phyloP scores from a whole-genome alignment of 83 land plant species.

The Diphasiastrum complanatum region DNA sequence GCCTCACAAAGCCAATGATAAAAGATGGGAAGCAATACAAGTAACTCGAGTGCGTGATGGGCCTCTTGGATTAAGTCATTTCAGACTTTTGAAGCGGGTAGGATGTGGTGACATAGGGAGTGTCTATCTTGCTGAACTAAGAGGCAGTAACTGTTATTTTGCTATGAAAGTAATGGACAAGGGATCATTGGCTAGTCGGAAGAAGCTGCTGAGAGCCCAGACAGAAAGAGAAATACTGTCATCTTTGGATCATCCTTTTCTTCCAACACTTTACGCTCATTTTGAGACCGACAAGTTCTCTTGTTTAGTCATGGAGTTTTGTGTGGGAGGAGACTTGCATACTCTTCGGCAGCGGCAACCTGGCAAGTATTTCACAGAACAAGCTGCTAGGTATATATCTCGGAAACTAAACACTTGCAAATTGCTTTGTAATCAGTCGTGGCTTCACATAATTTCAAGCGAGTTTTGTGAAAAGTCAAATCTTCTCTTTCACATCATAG shows the following conservation, averaged over 20 bases:
- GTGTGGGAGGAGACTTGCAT: constrained; percentile 75
- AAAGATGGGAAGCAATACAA: constrained; percentile 84
- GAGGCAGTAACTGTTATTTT: constrained; percentile 65
- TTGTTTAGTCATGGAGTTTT: constrained; percentile 79
- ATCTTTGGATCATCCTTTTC: constrained; percentile 81
- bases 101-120: constrained; percentile 91
- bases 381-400: constrained; percentile 55
- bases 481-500: too few species aligned
- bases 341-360: constrained; percentile 71
- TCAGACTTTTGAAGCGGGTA: constrained; percentile 61
- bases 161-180: constrained; percentile 98
- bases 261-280: constrained; percentile 79
- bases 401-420: too few species aligned
- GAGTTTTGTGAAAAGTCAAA: too few species aligned
- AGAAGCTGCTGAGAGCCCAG: constrained; percentile 77
- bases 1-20: constrained; percentile 90
- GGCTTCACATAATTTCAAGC: too few species aligned
- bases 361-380: constrained; percentile 69
- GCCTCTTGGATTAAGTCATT: constrained; percentile 72
- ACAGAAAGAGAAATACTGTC: constrained; percentile 83
- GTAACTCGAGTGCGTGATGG: constrained; percentile 68
- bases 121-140: constrained; percentile 77
- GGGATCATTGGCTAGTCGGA: constrained; percentile 68
- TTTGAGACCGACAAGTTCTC: constrained; percentile 75
- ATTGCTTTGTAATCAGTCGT: too few species aligned